These are phyloP conservation scores for Boletus patriciae DNA, from an alignment of 768 basidiomycete species.

Conservation along the genomic window DNA sequence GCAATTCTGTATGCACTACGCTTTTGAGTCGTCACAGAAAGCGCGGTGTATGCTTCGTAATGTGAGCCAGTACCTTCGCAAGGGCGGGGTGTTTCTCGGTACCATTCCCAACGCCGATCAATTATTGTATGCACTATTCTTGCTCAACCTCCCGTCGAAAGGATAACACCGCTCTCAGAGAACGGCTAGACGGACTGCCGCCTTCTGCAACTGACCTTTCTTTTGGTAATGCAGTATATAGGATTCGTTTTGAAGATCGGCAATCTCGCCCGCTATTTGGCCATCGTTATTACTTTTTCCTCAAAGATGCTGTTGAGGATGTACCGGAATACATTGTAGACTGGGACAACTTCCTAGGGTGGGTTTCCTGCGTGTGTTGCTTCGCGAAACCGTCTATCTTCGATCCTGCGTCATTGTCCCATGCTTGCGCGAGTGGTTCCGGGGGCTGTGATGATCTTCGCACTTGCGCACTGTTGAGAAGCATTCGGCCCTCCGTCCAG, in stretches of 20 bases:
- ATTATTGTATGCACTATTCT: slow-evolving; percentile 62
- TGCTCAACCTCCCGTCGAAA: slow-evolving; percentile 3
- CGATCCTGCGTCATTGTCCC: not conserved
- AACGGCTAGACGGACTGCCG: slow-evolving; percentile 69
- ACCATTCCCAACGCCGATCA: slow-evolving; percentile 90
- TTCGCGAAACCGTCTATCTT: not conserved
- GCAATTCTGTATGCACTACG: slow-evolving; percentile 99
- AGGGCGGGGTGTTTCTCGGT: slow-evolving; percentile 93
- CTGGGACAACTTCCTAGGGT: slow-evolving; percentile 92
- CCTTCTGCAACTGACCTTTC: slow-evolving; percentile 64
- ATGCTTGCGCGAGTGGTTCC: not conserved
- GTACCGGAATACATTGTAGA: slow-evolving; percentile 97
- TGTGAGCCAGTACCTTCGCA: slow-evolving; percentile 73
- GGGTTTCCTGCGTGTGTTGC: slow-evolving; percentile 24
- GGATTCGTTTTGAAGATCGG: slow-evolving; percentile 80
- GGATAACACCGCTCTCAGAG: slow-evolving; percentile 44
- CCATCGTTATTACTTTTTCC: slow-evolving; percentile 91
- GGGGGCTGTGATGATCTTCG: not conserved
- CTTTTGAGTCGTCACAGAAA: slow-evolving; percentile 88
- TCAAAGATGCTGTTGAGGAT: slow-evolving; percentile 93
- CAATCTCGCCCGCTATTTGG: slow-evolving; percentile 68
- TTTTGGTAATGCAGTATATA: slow-evolving; percentile 92
- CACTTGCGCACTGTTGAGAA: not conserved
- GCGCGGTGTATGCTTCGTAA: slow-evolving; percentile 92
- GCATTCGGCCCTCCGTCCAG: not conserved